Percentiles rank a stretch among this genome's conserved stretches.
Evolutionary conservation across 1,284 basidiomycete species (phyloP).

Genomic region (Tausonia pullulans): DNA sequence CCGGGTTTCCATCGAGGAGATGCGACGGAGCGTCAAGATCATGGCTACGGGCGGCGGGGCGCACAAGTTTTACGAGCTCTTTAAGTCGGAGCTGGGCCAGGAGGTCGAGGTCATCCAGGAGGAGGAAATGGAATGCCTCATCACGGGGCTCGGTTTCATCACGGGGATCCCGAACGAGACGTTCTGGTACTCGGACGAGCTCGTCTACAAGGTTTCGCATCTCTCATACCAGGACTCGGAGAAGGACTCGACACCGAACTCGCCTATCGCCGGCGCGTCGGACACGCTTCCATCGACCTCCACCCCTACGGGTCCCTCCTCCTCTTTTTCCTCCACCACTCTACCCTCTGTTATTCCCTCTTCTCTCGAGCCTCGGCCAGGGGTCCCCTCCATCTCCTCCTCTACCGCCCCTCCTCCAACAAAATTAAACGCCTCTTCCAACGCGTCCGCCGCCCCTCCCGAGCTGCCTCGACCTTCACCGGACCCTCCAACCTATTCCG

Average conservation of each 20-base stretch:
- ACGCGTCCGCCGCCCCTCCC: background rate
- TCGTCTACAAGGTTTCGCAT: constrained; percentile 76
- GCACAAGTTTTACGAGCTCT: constrained; percentile 80
- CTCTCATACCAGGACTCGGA: constrained; percentile 26
- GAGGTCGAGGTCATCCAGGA: constrained; percentile 58
- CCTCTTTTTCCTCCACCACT: background rate
- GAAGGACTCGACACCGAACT: background rate
- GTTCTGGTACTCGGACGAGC: constrained; percentile 96
- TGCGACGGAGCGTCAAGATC: constrained; percentile 89
- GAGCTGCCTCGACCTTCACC: constrained; percentile 79
- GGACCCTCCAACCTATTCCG: constrained; percentile 77
- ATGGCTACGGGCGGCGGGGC: constrained; percentile 98
- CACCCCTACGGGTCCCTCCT: background rate
- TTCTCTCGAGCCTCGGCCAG: constrained; percentile 63
- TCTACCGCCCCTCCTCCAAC: too few species aligned
- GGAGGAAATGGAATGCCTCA: constrained; percentile 98
- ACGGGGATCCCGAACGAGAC: constrained; percentile 92
- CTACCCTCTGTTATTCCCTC: constrained; percentile 59
- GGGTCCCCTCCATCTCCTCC: too few species aligned
- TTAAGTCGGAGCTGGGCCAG: constrained; percentile 63
- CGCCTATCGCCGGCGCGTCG: background rate
- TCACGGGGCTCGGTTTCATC: constrained; percentile 93
- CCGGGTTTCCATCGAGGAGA: constrained; percentile 74
- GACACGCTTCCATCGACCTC: background rate
- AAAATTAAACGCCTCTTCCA: background rate